Base-by-base conservation (phyloP, 2,329 filamentous ascomycete genomes). In the Pseudocercospora fuligena region DNA sequence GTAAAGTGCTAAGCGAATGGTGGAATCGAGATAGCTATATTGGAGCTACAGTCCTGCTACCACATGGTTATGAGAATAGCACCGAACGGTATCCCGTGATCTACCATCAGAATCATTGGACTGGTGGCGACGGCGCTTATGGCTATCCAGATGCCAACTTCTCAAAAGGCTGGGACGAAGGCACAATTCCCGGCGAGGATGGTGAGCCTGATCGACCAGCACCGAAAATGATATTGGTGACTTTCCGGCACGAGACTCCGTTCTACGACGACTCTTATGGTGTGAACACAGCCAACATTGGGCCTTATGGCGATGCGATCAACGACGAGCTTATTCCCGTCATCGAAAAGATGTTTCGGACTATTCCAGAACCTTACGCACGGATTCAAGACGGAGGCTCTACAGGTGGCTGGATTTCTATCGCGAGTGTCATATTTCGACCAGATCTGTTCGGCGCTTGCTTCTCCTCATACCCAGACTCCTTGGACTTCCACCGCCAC, bases 181-280 rank as follows among this genome's bases (percentile, higher is more conserved):
- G 78, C 12, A 66, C 72, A 7, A 76, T 79, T 33, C 72, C 73
- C 1, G 76, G 64, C 0, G 74, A 70, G 5, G 75, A 77, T 43
- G 72, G 60, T 1, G 73, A 69, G 1, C 67, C 71, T 3, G 72
- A 61, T 46, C 76, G 74, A 5, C 14, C 73, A n/a, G 71, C 74
- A 1, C 77, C 78, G 0, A 79, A 78, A 53, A 66, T 80, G 66
- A 79, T 80, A 25, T 57, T 78, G 1, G 75, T 80, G 5, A 75
- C 73, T 0, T 78, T 80, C 67, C 77, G 79, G n/a, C 79, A 80
- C 54, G 78, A 80, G 67, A 68, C 73, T 0, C 75, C 78, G 0
- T 80, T 74, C 61, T 80, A 80, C 66, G 78, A 80, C 60, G 78
- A 80, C 60, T 80, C 78, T 0, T 80, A 80, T 62, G 78, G 75